Evolutionary conservation across 2,329 filamentous ascomycete genomes (phyloP).

Genomic region (Zalaria sp.): DNA sequence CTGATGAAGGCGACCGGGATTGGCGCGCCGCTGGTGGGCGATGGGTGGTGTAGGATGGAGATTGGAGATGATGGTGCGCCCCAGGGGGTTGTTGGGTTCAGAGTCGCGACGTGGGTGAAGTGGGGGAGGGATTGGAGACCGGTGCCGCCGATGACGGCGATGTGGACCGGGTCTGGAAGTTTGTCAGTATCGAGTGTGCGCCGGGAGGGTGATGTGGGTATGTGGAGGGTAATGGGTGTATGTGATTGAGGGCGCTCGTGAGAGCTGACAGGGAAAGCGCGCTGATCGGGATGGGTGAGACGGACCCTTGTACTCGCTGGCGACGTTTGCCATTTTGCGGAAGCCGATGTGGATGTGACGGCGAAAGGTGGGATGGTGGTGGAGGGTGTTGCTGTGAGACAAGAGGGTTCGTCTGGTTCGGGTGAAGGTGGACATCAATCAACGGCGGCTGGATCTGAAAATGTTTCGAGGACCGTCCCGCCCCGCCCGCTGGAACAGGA

Average conservation of each 20-base stretch:
- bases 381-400: not conserved
- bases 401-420: not conserved
- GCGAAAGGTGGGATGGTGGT: not conserved
- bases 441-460: not conserved
- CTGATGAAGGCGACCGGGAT: conserved; percentile 77
- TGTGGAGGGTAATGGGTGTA: no score
- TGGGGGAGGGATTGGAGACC: conserved; percentile 77
- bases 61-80: conserved; percentile 65
- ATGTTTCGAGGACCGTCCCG: not conserved
- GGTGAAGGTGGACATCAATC: not conserved
- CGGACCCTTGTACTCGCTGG: conserved; percentile 17
- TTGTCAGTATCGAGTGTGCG: conserved; percentile 1
- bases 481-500: not conserved
- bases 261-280: not conserved
- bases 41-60: conserved; percentile 75
- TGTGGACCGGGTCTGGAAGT: conserved; percentile 29
- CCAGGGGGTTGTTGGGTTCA: conserved; percentile 77
- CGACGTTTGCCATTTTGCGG: conserved; percentile 21
- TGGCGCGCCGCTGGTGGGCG: conserved; percentile 47
- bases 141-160: conserved; percentile 54
- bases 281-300: not conserved
- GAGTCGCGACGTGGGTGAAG: conserved; percentile 69
- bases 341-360: conserved; percentile 16
- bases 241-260: conserved; percentile 1
- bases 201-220: not conserved